These are phyloP conservation scores for Phyllosticta citribraziliensis DNA, from an alignment of 2,329 filamentous ascomycete species.

Conservation along the genomic window DNA sequence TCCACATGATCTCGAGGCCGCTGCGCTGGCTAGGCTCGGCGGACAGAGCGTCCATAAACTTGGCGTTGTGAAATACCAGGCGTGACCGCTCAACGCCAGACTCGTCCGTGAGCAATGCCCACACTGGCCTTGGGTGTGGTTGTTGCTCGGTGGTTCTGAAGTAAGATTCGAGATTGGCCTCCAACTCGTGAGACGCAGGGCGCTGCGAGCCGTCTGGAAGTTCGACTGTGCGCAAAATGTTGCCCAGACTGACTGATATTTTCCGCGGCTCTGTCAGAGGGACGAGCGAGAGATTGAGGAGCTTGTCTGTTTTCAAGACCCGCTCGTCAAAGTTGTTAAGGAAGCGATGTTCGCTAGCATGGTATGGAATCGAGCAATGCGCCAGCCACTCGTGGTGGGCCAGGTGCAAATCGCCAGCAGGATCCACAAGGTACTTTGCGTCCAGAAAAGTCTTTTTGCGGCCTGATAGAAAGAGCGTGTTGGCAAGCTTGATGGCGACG, in stretches of 20 bases:
- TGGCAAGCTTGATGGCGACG: conserved; percentile 53
- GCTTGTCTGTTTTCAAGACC: conserved; percentile 8
- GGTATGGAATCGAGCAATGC: background rate
- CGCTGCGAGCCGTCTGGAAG: conserved; percentile 33
- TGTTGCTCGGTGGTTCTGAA: conserved; percentile 36
- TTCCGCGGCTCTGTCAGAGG: conserved; percentile 54
- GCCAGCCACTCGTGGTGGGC: background rate
- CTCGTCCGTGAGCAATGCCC: conserved; percentile 50
- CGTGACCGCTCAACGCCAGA: background rate
- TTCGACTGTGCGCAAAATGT: conserved; percentile 61
- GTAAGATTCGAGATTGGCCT: conserved; percentile 51
- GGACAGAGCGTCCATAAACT: background rate
- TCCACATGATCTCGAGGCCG: background rate
- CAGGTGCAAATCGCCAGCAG: background rate
- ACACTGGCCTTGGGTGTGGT: conserved; percentile 50
- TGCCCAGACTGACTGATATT: conserved; percentile 61
- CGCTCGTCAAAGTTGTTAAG: background rate
- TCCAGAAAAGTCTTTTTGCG: conserved; percentile 24
- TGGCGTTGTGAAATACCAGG: background rate
- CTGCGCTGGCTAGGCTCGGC: background rate
- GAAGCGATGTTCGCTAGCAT: conserved; percentile 14
- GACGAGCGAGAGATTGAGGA: conserved; percentile 40
- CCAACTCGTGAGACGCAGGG: conserved; percentile 64
- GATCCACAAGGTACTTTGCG: background rate
- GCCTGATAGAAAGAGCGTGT: conserved; percentile 68